These are phyloP conservation scores for Hermanozyma aechmeae DNA, from an alignment of 805 yeast species.

Conservation along the genomic window DNA sequence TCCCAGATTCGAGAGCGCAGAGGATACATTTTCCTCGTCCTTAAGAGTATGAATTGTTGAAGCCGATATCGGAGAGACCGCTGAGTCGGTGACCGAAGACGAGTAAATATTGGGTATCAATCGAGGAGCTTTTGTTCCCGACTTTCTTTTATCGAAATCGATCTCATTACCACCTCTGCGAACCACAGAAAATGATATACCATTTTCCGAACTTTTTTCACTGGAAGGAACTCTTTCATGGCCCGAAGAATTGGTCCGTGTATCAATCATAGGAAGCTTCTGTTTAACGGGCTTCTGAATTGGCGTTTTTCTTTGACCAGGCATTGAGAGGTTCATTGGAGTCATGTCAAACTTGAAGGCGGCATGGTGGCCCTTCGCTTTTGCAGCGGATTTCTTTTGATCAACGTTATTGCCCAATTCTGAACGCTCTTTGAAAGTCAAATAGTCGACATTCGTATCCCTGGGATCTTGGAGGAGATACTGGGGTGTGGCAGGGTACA, in stretches of 20 bases:
- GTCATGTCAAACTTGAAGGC: too few relatives aligned
- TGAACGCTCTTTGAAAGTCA: constrained; percentile 42
- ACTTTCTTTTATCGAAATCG: constrained; percentile 73
- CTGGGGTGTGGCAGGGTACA: constrained; percentile 63
- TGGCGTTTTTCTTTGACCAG: constrained; percentile 7
- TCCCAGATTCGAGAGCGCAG: too few relatives aligned
- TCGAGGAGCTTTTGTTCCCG: constrained; percentile 36
- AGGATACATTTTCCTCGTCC: too few relatives aligned
- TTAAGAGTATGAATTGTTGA: constrained; percentile 21
- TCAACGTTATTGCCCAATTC: not conserved
- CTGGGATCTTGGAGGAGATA: constrained; percentile 40
- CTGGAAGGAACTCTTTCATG: too few relatives aligned
- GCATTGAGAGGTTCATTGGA: constrained; percentile 9
- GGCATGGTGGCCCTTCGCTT: too few relatives aligned
- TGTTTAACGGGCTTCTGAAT: constrained; percentile 2
- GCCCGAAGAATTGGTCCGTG: too few relatives aligned
- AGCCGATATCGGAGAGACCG: constrained; percentile 26
- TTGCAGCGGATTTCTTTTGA: not conserved
- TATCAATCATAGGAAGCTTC: too few relatives aligned
- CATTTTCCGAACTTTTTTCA: too few relatives aligned
- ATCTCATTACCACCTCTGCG: constrained; percentile 62
- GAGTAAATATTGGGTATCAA: constrained; percentile 12
- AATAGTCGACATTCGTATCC: constrained; percentile 40
- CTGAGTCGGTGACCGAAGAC: constrained; percentile 8
- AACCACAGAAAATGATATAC: constrained; percentile 63